Evolutionary conservation across 768 basidiomycete species (phyloP), one percentile per base, ranked within the genome.

Genomic region (Kwoniella pini): DNA sequence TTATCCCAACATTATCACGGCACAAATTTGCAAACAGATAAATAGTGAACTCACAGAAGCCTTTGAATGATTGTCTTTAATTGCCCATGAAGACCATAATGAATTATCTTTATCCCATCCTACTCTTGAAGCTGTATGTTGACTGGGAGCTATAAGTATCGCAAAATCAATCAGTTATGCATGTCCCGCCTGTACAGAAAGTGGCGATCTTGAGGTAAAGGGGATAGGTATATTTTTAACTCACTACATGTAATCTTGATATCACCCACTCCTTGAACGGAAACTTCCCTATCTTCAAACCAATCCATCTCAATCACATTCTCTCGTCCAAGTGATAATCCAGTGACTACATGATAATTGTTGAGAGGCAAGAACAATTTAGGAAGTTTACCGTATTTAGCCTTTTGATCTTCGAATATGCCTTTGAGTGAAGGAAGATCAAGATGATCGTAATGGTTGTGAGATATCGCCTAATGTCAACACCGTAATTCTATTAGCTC

Each of bases 61-160:
- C 36, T 19, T 30, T 10, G 55, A 33, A 12, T 26, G 19, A 3
- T 50, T 40, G 24, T 54, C 64, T 67, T 85, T 82, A 21, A 88
- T 76, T 39, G 80, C 83, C 87, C 87, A 89, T 36, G 83, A 83
- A 0, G 84, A 81, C 88, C 88, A 89, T 9, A 88, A 81, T 0
- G 84, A 81, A 57, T 82, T 81, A 76, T 82, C 85, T 46, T 80
- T 76, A 71, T 88, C 87, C 43, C 79, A 78, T 2, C 81, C 30
- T 0, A 78, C 74, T 43, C 86, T 80, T 2, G 82, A 83, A 3
- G 85, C 83, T 63, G 83, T 82, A 75, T 89, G 88, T 73, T 89
- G 88, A 30, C 82, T 58, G 2, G 72, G 72, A 5, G 72, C 72
- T 74, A 21, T 46, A 30, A 1, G 27, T n/a, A n/a, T n/a, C n/a